Conservation (phyloP, 2,329 filamentous ascomycete species). For the Pyricularia sp. region DNA sequence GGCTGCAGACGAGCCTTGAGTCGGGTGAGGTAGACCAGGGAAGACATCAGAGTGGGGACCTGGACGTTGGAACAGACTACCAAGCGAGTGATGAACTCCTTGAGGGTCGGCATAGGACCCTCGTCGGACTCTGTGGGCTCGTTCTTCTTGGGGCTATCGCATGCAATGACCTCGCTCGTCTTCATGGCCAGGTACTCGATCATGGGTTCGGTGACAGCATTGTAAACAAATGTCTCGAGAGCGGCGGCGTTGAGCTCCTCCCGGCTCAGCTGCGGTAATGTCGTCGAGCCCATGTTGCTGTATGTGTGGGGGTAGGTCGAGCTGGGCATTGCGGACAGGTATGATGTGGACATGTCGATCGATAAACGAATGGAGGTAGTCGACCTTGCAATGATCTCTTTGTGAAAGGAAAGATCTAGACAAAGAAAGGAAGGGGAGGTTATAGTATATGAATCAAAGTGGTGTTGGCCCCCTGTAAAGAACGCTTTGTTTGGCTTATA, state of each 20-base stretch:
- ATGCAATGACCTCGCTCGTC: slow-evolving; percentile 70
- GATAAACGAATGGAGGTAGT: neutral
- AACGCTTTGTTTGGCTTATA: slow-evolving; percentile 10
- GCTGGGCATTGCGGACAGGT: slow-evolving; percentile 9
- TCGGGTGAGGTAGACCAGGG: slow-evolving; percentile 83
- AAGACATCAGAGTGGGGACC: slow-evolving; percentile 94
- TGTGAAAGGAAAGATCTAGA: slow-evolving; percentile 1
- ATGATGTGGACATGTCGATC: slow-evolving; percentile 3
- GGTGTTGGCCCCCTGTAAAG: slow-evolving; percentile 3
- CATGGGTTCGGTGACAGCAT: slow-evolving; percentile 67
- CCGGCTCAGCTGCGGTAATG: slow-evolving; percentile 33
- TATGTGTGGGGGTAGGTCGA: slow-evolving; percentile 12
- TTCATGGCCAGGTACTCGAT: slow-evolving; percentile 67
- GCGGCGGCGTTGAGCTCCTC: slow-evolving; percentile 61
- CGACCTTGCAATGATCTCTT: neutral
- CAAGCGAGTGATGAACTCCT: slow-evolving; percentile 85
- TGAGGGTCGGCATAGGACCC: slow-evolving; percentile 63
- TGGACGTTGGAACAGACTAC: slow-evolving; percentile 93
- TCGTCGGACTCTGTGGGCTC: slow-evolving; percentile 23
- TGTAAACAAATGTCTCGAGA: slow-evolving; percentile 72
- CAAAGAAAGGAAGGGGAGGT: neutral
- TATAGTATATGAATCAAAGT: slow-evolving; percentile 6
- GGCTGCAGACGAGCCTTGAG: slow-evolving; percentile 80
- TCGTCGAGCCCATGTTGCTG: slow-evolving; percentile 33
- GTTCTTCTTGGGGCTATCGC: slow-evolving; percentile 39